Evolutionary conservation across 495 filamentous ascomycete genomes (phyloP), one percentile per base, ranked within the genome.

Genomic region (Aspergillus affinis): DNA sequence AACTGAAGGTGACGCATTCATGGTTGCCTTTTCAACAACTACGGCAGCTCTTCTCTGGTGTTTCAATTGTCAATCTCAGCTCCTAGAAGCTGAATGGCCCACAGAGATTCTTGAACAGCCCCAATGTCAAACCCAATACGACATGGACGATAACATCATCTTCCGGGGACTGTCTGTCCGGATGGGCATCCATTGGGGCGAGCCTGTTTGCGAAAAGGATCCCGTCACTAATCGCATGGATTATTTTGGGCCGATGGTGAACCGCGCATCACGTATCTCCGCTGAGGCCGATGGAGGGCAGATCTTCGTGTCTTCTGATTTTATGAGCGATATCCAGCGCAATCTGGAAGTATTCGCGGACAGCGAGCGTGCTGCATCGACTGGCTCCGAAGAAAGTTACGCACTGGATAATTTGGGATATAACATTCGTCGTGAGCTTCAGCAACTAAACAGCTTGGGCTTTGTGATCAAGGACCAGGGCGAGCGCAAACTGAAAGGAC

Each of bases 171-270:
- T 99, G 57, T 96, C 92, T 23, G 94, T 99, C 45, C 86, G 94
- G 53, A 99, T 99, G 95, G 94, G 94, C 61, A 88, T 93, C 48
- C 94, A 99, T 69, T 98, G 88, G 87, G 94, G 94, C 55, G 84
- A 88, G 48, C 94, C 95, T 29, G 92, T 99, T 55, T 95, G 91
- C 65, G 94, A 98, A 69, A 87, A 88, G 32, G 94, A 99, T 72
- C 93, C 94, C 0, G 90, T 99, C 6, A 99, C 94, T 10, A 87
- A 91, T 51, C 92, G 94, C 46, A 99, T 99, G 94, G 94, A 99
- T 69, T 99, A 99, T 74, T 98, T 97, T 72, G 94, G 94, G 9
- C 94, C 95, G 1, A 98, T 99, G 91, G 94, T 99, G 61, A 99
- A 99, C 73, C 90, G 93, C 60, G 91, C 94, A 0, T 88, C 93